Evolutionary conservation across 2,329 filamentous ascomycete species (phyloP), one percentile per base, ranked within the genome.

Genomic region (Talaromyces sp.): DNA sequence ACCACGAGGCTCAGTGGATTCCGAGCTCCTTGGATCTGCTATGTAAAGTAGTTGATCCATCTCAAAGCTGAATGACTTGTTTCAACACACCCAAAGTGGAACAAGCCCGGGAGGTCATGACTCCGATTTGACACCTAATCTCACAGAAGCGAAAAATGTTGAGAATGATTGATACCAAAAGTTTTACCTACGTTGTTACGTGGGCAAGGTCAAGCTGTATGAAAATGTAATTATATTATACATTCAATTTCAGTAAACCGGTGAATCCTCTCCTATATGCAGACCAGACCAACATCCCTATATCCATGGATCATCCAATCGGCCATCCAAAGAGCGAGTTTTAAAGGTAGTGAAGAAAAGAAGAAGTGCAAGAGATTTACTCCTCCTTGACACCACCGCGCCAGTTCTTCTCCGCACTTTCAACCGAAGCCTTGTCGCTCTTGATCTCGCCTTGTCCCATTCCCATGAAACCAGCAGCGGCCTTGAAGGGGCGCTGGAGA

Each of bases 401-500:
- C 69, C 77, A 81, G 69, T 79, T 78, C 72, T 79, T 78, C 73
- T 82, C 80, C 7, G 80, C 80, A 44, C 71, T 75, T 71, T 81
- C 79, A 62, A 82, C 75, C 62, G 90, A 87, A 81, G 93, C 92
- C 85, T 93, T 92, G 79, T 99, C 95, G 76, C 90, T 96, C 84
- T 96, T 92, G 69, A 90, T 86, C 69, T 89, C 84, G 33, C 84
- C 82, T 70, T 78, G 75, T 62, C 85, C 85, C 79, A 88, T 87
- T 69, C 86, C 86, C 89, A 96, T 92, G 76, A 98, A 85, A 60
- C 93, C 92, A 65, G 85, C 88, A 65, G 84, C 79, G 58, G 87
- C 84, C 88, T 98, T 99, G 89, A 96, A 99, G 67, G 95, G 95
- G 66, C 95, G 86, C 86, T 96, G 95, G 70, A 99, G 86, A 68